Conservation (phyloP, 2,329 filamentous ascomycete species). For the Aschersonia sp. region DNA sequence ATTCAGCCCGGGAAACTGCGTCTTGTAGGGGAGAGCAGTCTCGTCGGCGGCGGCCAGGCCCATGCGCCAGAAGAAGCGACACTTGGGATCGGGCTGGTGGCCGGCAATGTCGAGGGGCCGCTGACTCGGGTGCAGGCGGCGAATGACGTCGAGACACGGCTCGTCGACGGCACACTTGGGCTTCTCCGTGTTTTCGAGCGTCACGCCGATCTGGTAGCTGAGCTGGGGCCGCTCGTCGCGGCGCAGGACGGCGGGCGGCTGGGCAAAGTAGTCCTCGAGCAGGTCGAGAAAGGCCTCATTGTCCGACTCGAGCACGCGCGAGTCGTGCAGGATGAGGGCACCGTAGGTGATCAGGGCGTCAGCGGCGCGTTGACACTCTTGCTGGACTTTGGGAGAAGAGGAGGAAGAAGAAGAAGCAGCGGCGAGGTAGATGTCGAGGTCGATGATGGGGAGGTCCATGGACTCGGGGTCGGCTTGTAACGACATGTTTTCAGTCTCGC, state of each 20-base stretch:
- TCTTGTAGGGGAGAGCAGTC: conserved; percentile 27
- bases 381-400: conserved; percentile 25
- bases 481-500: not conserved
- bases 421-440: conserved; percentile 41
- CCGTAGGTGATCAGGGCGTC: conserved; percentile 44
- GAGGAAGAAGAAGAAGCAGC: conserved; percentile 15
- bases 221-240: conserved; percentile 41
- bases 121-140: conserved; percentile 36
- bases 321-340: conserved; percentile 44
- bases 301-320: conserved; percentile 38
- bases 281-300: conserved; percentile 44
- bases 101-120: conserved; percentile 41
- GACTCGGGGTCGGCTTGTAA: conserved; percentile 7
- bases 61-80: conserved; percentile 50
- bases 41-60: conserved; percentile 23
- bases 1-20: conserved; percentile 39
- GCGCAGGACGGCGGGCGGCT: conserved; percentile 29
- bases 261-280: conserved; percentile 50
- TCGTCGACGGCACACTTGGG: conserved; percentile 49
- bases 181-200: conserved; percentile 48
- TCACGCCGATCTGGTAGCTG: conserved; percentile 46
- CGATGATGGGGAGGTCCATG: conserved; percentile 45
- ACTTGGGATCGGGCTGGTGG: conserved; percentile 45
- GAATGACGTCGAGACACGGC: conserved; percentile 42
- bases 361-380: conserved; percentile 39